A percentile compares a stretch with the other conserved stretches of the same genome.
Evolutionary conservation across 1,284 basidiomycete species (phyloP).

Genomic region (Apiotrichum porosum): DNA sequence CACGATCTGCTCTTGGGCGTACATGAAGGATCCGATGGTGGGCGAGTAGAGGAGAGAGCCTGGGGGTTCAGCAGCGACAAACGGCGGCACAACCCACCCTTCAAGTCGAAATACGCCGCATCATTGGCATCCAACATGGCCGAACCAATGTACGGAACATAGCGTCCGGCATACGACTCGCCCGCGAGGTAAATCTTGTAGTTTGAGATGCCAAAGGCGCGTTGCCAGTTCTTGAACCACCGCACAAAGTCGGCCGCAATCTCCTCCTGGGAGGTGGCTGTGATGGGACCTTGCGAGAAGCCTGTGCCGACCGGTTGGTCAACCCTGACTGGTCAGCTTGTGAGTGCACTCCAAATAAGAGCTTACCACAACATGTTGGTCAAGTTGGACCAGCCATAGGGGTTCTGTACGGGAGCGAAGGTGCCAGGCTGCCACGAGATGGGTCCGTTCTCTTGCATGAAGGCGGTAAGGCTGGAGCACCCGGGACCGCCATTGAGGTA

Average conservation of each 20-base stretch:
- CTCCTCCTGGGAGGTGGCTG: conserved; percentile 51
- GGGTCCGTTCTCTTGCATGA: conserved; percentile 77
- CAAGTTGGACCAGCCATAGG: conserved; percentile 74
- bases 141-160: conserved; percentile 48
- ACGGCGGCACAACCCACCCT: too few species aligned
- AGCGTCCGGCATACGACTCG: conserved; percentile 46
- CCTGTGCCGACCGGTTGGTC: conserved; percentile 78
- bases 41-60: conserved; percentile 33
- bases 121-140: conserved; percentile 28
- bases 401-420: conserved; percentile 62
- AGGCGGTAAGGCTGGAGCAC: conserved; percentile 71
- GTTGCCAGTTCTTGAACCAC: conserved; percentile 21
- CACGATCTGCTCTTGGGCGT: conserved; percentile 62
- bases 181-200: conserved; percentile 34
- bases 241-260: conserved; percentile 39
- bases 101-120: conserved; percentile 24
- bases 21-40: conserved; percentile 39
- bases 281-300: conserved; percentile 66
- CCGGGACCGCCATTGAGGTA: conserved; percentile 26
- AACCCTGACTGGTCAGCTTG: conserved; percentile 8
- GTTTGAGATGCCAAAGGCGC: conserved; percentile 18
- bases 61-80: too few species aligned
- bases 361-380: conserved; percentile 30
- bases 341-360: too few species aligned
- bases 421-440: conserved; percentile 64